Conservation (phyloP, 257 asterid species). For the Henckelia pumila region DNA sequence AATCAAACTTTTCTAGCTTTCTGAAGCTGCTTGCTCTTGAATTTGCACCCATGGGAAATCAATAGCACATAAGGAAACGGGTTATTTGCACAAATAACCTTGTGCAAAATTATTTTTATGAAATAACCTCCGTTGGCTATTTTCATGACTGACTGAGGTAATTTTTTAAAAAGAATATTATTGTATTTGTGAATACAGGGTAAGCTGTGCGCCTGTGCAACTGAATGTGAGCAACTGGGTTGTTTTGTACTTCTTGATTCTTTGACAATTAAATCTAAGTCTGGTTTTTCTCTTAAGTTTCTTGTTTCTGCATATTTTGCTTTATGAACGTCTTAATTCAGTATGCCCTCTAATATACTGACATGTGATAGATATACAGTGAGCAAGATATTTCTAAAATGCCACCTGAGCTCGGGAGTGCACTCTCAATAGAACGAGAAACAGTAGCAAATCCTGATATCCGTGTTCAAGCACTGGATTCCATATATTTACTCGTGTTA, state of each 20-base stretch:
- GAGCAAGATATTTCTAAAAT: constrained; percentile 77
- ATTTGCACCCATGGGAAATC: neutral
- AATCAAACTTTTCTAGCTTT: neutral
- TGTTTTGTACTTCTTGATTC: neutral
- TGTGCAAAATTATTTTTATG: too few relatives aligned
- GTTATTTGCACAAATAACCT: neutral
- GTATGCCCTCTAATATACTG: neutral
- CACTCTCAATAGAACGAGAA: constrained; percentile 92
- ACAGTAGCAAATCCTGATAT: constrained; percentile 71
- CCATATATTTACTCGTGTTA: constrained; percentile 71
- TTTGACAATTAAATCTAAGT: neutral
- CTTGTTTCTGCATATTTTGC: constrained; percentile 14
- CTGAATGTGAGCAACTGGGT: neutral
- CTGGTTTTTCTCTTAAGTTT: neutral
- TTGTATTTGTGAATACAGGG: too few relatives aligned
- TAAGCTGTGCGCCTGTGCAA: neutral
- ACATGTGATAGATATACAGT: constrained; percentile 56
- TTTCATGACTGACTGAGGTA: neutral
- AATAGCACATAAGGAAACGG: neutral
- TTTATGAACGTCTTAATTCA: neutral
- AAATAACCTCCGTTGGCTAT: too few relatives aligned
- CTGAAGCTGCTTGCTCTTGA: neutral
- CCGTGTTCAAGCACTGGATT: constrained; percentile 72
- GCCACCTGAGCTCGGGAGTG: constrained; percentile 94
- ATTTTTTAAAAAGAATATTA: too few relatives aligned